A percentile compares a stretch with the other conserved stretches of the same genome.
Evolutionary conservation across 331 rosid genomes (phyloP).

Genomic region (Quercus lobata): DNA sequence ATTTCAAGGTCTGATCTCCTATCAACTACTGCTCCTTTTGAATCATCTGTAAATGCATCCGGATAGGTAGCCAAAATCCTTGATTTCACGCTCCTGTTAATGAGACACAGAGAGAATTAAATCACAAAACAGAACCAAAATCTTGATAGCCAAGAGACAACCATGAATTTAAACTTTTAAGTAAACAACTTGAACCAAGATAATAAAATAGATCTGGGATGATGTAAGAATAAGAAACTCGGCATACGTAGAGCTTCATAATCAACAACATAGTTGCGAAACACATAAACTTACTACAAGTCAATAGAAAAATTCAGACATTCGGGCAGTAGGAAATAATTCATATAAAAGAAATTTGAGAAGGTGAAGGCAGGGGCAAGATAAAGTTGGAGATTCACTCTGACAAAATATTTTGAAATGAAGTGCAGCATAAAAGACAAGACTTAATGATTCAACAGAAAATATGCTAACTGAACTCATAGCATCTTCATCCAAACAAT

Average conservation of each 20-base stretch:
- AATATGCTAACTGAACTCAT: neutral
- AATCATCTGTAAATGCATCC: slow-evolving; percentile 69
- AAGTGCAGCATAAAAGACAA: neutral
- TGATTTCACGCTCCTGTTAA: slow-evolving; percentile 74
- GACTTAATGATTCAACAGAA: neutral
- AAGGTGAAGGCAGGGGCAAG: neutral
- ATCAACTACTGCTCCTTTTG: slow-evolving; percentile 45
- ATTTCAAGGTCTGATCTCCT: slow-evolving; percentile 85
- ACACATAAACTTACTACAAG: neutral
- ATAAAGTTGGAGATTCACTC: too few species aligned
- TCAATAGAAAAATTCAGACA: neutral
- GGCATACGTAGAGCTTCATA: neutral
- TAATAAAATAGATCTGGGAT: neutral
- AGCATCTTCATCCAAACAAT: neutral
- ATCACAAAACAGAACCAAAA: slow-evolving; percentile 3
- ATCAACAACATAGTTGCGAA: neutral
- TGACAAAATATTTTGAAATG: neutral
- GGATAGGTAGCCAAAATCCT: slow-evolving; percentile 68
- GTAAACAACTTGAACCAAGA: neutral
- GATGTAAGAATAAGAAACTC: neutral
- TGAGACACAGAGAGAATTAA: neutral
- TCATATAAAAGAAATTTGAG: neutral
- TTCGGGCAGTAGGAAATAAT: neutral
- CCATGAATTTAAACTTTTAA: neutral
- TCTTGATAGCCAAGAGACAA: neutral